These are phyloP conservation scores for Laburnicola sp. DNA, from an alignment of 2,329 filamentous ascomycete genomes.

Conservation along the genomic window DNA sequence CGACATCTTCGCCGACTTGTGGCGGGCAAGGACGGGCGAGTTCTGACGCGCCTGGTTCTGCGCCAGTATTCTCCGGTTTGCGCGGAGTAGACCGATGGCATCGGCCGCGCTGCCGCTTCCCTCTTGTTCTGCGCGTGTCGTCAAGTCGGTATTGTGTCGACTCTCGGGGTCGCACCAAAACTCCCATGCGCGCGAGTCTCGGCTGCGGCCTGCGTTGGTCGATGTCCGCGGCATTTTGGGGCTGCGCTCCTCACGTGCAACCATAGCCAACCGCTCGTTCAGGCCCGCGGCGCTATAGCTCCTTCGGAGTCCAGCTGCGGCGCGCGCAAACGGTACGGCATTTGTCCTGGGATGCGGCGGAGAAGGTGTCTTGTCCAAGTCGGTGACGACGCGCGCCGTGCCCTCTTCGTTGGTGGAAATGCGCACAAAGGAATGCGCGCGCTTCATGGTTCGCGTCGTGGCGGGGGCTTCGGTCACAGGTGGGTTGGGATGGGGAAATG, in stretches of 20 bases:
- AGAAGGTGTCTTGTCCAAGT: conserved; percentile 70
- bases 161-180: conserved; percentile 82
- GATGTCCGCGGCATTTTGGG: conserved; percentile 53
- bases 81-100: conserved; percentile 78
- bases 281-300: conserved; percentile 68
- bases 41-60: conserved; percentile 69
- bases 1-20: conserved; percentile 30
- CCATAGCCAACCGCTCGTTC: conserved; percentile 40
- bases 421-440: conserved; percentile 62
- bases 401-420: conserved; percentile 85
- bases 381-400: conserved; percentile 79
- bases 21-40: conserved; percentile 47
- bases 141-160: conserved; percentile 69
- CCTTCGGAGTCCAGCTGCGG: conserved; percentile 62
- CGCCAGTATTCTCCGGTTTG: conserved; percentile 58
- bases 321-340: conserved; percentile 45
- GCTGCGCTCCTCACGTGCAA: conserved; percentile 32
- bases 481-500: conserved; percentile 30
- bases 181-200: conserved; percentile 88
- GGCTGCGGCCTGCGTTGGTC: conserved; percentile 69
- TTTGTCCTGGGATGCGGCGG: conserved; percentile 59
- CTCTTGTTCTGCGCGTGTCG: conserved; percentile 78
- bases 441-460: conserved; percentile 50
- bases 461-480: conserved; percentile 42
- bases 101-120: conserved; percentile 76